Conservation (phyloP, 2,329 filamentous ascomycete genomes). For the Aspergillus versicolor region DNA sequence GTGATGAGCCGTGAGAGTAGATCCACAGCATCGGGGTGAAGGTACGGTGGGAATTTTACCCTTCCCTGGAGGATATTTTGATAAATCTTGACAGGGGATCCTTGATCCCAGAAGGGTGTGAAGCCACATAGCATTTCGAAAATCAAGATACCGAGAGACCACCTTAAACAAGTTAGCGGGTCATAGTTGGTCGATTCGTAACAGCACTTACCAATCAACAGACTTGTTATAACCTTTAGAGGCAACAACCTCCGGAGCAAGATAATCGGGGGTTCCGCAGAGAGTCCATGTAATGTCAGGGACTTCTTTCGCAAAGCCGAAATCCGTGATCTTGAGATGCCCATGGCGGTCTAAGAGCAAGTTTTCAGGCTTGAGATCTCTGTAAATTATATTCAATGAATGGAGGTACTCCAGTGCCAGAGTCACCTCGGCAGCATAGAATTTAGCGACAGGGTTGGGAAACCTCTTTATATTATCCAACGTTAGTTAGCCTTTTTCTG, state of each 20-base stretch:
- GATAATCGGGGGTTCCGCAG: slow-evolving; percentile 95
- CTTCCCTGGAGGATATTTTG: slow-evolving; percentile 96
- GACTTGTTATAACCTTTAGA: slow-evolving; percentile 99
- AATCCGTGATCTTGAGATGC: slow-evolving; percentile 96
- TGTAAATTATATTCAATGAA: slow-evolving; percentile 93
- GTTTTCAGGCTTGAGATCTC: slow-evolving; percentile 95
- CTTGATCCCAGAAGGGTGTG: slow-evolving; percentile 98
- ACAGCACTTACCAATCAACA: slow-evolving; percentile 80
- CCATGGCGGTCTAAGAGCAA: slow-evolving; percentile 87
- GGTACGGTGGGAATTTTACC: slow-evolving; percentile 95
- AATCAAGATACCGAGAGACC: slow-evolving; percentile 96
- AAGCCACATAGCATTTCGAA: slow-evolving; percentile 99
- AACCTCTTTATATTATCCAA: slow-evolving; percentile 66
- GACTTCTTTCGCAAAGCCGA: slow-evolving; percentile 97
- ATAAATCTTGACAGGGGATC: slow-evolving; percentile 98
- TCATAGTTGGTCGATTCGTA: background rate
- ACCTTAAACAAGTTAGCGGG: slow-evolving; percentile 58
- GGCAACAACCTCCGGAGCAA: slow-evolving; percentile 96
- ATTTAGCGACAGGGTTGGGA: slow-evolving; percentile 97
- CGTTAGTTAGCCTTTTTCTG: background rate
- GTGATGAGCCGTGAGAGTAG: slow-evolving; percentile 92
- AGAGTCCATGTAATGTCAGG: slow-evolving; percentile 99
- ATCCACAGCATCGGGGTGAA: slow-evolving; percentile 91
- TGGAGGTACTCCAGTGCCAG: slow-evolving; percentile 94
- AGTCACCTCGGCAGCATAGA: slow-evolving; percentile 97